Percentiles rank a stretch among this genome's conserved stretches.
These are phyloP conservation scores for Gentiana straminea DNA, from an alignment of 257 asterid species.

Conservation along the genomic window DNA sequence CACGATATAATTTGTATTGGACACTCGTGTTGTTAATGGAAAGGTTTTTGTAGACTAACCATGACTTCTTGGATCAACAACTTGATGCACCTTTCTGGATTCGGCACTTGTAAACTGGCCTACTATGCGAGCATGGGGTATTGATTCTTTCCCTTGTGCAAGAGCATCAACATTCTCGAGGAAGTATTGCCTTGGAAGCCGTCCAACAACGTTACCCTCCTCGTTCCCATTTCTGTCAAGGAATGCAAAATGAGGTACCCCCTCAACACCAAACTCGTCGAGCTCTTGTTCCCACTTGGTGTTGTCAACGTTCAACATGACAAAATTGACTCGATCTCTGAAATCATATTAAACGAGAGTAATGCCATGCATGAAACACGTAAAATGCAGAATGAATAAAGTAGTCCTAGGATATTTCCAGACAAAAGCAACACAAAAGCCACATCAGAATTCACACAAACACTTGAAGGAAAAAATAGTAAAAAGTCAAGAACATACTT, in stretches of 20 bases:
- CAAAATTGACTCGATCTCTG: constrained; percentile 89
- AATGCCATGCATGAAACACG: neutral
- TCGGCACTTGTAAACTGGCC: constrained; percentile 80
- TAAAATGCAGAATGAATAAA: neutral
- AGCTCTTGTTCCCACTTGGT: constrained; percentile 99
- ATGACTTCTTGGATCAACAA: constrained; percentile 86
- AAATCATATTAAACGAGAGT: constrained; percentile 5
- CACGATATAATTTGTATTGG: neutral
- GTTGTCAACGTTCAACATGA: constrained; percentile 93
- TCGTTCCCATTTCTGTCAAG: constrained; percentile 78
- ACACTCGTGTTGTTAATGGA: too few species aligned
- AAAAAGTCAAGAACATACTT: constrained; percentile 32
- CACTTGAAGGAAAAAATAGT: too few species aligned
- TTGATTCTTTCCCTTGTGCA: constrained; percentile 63
- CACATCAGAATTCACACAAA: neutral
- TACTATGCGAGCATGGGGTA: constrained; percentile 85
- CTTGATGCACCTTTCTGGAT: constrained; percentile 52
- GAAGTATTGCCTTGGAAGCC: constrained; percentile 70
- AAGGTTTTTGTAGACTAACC: constrained; percentile 27
- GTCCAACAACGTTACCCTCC: constrained; percentile 92
- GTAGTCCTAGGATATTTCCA: neutral
- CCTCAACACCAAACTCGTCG: constrained; percentile 98
- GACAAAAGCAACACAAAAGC: neutral
- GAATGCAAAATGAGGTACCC: constrained; percentile 97
- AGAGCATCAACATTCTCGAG: constrained; percentile 84